These are phyloP conservation scores for Eremochloa ophiuroides DNA, from an alignment of 176 grass and related monocot genomes.

Conservation along the genomic window DNA sequence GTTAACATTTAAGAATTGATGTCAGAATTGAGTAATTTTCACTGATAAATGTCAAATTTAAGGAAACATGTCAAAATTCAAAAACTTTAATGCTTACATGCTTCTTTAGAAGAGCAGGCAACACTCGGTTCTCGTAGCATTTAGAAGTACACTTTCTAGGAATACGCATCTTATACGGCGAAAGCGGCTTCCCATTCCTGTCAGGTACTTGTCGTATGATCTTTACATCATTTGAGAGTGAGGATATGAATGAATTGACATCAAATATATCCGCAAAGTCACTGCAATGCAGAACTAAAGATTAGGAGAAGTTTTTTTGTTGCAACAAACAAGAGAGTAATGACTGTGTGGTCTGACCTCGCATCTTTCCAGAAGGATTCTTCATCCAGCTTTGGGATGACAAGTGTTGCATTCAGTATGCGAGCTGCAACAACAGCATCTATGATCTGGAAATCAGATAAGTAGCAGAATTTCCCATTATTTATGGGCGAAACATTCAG, in stretches of 20 bases:
- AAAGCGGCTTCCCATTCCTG: slow-evolving; percentile 42
- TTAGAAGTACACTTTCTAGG: slow-evolving; percentile 86
- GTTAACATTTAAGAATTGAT: neutral
- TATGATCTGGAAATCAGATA: slow-evolving; percentile 73
- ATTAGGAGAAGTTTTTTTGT: slow-evolving; percentile 10
- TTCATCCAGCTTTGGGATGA: slow-evolving; percentile 79
- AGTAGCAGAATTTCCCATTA: neutral
- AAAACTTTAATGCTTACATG: slow-evolving; percentile 50
- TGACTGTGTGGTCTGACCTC: slow-evolving; percentile 41
- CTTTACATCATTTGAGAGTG: slow-evolving; percentile 75
- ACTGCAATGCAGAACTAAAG: slow-evolving; percentile 40
- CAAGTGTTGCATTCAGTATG: slow-evolving; percentile 88
- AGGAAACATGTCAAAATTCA: neutral
- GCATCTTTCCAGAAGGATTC: slow-evolving; percentile 94
- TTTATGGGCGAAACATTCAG: neutral
- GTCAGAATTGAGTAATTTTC: slow-evolving; percentile 8
- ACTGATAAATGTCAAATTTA: neutral
- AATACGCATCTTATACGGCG: slow-evolving; percentile 84
- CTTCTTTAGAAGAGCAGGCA: slow-evolving; percentile 82
- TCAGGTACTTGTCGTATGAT: slow-evolving; percentile 69
- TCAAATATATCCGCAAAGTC: slow-evolving; percentile 89
- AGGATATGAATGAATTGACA: slow-evolving; percentile 84
- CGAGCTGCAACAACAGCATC: slow-evolving; percentile 91
- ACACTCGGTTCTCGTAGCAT: slow-evolving; percentile 81
- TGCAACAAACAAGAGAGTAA: slow-evolving; percentile 11